Conservation (phyloP, 1,139 yeast species). For the Taiozyma onychis region DNA sequence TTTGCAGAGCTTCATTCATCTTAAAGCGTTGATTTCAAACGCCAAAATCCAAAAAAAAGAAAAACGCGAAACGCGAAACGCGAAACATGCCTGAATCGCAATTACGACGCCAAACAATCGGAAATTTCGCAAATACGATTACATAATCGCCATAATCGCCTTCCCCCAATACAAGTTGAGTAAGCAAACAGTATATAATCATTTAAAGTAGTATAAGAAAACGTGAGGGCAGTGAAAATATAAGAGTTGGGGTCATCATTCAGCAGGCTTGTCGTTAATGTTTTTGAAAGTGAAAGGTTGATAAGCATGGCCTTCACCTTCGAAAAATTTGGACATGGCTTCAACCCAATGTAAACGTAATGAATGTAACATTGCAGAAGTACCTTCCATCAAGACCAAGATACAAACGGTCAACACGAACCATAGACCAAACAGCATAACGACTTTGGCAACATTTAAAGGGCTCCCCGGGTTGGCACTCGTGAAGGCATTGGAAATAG, state of each 20-base stretch:
- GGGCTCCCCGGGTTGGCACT: constrained; percentile 28
- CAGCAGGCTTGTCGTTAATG: constrained; percentile 9
- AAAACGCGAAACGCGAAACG: neutral
- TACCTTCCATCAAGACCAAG: constrained; percentile 79
- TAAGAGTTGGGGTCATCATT: neutral
- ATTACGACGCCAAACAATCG: neutral
- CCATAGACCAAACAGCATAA: constrained; percentile 68
- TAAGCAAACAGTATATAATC: neutral
- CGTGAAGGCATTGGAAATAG: constrained; percentile 53
- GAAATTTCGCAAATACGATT: neutral
- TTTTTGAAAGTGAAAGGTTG: constrained; percentile 56
- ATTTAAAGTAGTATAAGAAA: no score
- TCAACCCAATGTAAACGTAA: constrained; percentile 86
- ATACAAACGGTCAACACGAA: constrained; percentile 66
- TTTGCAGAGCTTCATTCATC: neutral
- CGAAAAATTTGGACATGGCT: constrained; percentile 79
- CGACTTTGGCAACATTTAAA: constrained; percentile 28
- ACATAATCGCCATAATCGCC: neutral
- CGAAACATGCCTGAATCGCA: neutral
- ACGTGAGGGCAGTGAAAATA: neutral
- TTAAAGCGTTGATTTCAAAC: neutral
- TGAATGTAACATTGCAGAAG: constrained; percentile 83
- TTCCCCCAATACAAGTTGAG: neutral
- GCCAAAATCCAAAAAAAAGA: neutral
- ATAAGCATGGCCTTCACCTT: constrained; percentile 73